Evolutionary conservation across 176 grass and related monocot species (phyloP), one percentile per base, ranked within the genome.

Genomic region (Lolium perenne): DNA sequence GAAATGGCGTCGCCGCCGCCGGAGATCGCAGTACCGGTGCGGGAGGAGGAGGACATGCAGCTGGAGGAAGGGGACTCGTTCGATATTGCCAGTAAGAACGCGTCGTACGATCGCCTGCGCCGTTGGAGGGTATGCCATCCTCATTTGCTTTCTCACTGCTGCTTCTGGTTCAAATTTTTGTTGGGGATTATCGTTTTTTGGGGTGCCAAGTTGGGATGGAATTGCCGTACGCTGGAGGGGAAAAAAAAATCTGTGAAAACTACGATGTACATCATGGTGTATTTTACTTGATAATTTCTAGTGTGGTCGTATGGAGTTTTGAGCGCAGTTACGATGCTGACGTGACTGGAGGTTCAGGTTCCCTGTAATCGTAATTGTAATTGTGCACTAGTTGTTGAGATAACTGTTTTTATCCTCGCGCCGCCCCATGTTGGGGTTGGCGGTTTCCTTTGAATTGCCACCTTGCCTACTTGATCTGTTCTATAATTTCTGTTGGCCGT

Each of bases 41-140:
- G 2, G 13, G 72, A 4, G 41, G 41, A 43, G 21, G 25, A 51
- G 25, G 23, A 3, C 48, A 7, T 14, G 75, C 48, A 6, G 23
- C 5, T 17, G 75, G 32, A 57, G 76, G 38, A 22, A 43, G 54
- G 87, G 54, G 82, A 80, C 14, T 47, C 85, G 32, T 93, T 93
- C 25, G 88, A 90, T 15, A 91, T 93, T 35, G 86, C 92, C 57
- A 74, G 85, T 66, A 93, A 93, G 80, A 93, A 93, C 63, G 92
- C 73, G 15, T 54, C 88, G 56, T 48, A 78, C 71, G 85, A 93
- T 29, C 76, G 88, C 22, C 74, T 93, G 18, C 85, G 82, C 8
- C 86, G 92, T 17, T 93, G 92, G 92, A 88, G 92, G 72, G 88
- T 93, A 88, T 50, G 81, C 3, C 58, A 48, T 53, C 57, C 63